phyloP scores from a whole-genome alignment of 441 rosid genomes.

The Erysimum cheiri region DNA sequence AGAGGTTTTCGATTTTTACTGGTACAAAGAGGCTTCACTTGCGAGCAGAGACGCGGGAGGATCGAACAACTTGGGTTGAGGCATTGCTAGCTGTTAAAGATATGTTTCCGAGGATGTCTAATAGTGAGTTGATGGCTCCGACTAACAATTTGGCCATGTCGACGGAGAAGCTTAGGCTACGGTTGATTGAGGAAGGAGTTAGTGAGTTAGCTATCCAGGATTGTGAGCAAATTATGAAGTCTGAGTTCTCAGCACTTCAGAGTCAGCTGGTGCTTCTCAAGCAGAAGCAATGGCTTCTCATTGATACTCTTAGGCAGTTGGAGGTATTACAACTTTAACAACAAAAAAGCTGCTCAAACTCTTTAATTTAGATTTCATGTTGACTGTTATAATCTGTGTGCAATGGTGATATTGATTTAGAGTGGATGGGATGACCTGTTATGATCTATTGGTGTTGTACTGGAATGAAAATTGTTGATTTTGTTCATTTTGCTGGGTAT shows the following conservation, averaged over 20 bases:
- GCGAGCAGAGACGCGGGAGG: conserved; percentile 58
- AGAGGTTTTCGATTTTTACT: conserved; percentile 63
- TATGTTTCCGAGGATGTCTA: conserved; percentile 67
- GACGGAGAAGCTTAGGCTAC: conserved; percentile 56
- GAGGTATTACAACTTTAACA: conserved; percentile 48
- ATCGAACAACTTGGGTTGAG: conserved; percentile 60
- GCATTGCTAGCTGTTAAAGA: conserved; percentile 64
- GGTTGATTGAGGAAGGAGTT: conserved; percentile 57
- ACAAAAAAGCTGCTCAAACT: not conserved
- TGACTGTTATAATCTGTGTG: not conserved
- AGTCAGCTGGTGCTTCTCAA: conserved; percentile 55
- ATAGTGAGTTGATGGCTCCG: conserved; percentile 59
- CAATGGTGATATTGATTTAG: not conserved
- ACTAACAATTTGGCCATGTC: conserved; percentile 50
- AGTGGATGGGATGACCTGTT: conserved; percentile 9
- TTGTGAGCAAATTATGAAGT: conserved; percentile 63
- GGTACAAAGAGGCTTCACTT: conserved; percentile 68
- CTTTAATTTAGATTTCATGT: not conserved
- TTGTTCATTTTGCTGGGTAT: conserved; percentile 1
- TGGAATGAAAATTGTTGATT: not conserved
- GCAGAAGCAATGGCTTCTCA: conserved; percentile 60
- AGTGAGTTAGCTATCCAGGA: conserved; percentile 56
- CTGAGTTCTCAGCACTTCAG: conserved; percentile 57
- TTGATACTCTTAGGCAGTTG: conserved; percentile 59
- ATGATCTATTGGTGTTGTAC: not conserved